Conservation (phyloP, 1,139 yeast species). For the Geotrichum reessii region DNA sequence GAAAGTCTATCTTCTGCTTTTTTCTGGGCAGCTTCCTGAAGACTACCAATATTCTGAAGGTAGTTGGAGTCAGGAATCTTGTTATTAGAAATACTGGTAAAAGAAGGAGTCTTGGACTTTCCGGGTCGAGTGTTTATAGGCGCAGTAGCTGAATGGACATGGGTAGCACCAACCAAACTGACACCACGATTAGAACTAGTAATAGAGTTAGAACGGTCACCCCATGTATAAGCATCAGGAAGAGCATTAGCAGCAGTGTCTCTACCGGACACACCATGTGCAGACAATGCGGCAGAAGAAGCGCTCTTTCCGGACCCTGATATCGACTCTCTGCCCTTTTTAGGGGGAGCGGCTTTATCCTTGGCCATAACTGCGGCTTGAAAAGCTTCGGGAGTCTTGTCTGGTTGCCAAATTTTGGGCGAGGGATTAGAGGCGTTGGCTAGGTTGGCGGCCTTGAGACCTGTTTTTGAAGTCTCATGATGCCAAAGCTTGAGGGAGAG, state of each 20-base stretch:
- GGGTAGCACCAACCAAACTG: conserved; percentile 19
- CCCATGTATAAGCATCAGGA: conserved; percentile 38
- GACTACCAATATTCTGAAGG: conserved; percentile 23
- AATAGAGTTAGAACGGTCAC: conserved; percentile 22
- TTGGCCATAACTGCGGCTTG: conserved; percentile 48
- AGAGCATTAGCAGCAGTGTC: conserved; percentile 34
- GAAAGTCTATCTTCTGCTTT: conserved; percentile 34
- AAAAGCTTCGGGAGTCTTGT: conserved; percentile 36
- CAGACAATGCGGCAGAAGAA: conserved; percentile 30
- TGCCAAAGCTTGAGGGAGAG: conserved; percentile 37
- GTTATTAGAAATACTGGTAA: conserved; percentile 12
- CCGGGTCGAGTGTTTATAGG: conserved; percentile 20
- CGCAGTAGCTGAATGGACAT: conserved; percentile 16
- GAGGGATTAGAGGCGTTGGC: conserved; percentile 32
- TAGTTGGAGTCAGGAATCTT: conserved; percentile 12
- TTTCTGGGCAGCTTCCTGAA: conserved; percentile 34
- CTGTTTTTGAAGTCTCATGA: conserved; percentile 32
- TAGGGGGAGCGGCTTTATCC: conserved; percentile 24
- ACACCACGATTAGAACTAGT: conserved; percentile 3
- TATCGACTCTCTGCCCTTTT: conserved; percentile 18
- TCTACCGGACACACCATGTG: conserved; percentile 32
- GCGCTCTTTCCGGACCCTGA: conserved; percentile 23
- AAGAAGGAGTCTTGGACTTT: conserved; percentile 14
- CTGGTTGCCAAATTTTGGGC: conserved; percentile 35
- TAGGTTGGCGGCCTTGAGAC: conserved; percentile 37